Evolutionary conservation across 2,329 filamentous ascomycete genomes (phyloP), one percentile per base, ranked within the genome.

Genomic region (Cladorrhinum sp.): DNA sequence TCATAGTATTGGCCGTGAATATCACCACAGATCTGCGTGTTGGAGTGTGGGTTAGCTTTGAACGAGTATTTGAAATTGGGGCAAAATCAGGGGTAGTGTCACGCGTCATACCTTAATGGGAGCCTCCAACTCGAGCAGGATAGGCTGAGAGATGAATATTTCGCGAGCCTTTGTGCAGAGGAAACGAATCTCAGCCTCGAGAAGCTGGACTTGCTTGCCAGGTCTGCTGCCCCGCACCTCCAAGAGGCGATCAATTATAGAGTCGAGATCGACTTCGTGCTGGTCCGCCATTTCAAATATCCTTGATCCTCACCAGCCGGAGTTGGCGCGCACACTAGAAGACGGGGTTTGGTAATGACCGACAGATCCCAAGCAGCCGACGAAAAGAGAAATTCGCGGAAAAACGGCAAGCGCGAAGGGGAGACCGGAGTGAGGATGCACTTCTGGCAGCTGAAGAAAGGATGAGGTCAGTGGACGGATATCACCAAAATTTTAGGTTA

Each of bases 1-100:
- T 99, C 95, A 78, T 97, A 97, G 81, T 99, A 99, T 82, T 99
- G 95, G 68, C 95, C 95, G 78, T 98, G 95, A 70, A 99, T 98
- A 80, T 98, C 95, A 79, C 95, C 95, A 78, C 94, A 98, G 74
- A 99, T 99, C 95, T 99, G 61, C 28, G 20, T 48, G 26, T 28
- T 28, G 64, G 58, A 20, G 42, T 18, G 5, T 3, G 16, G 18
- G 42, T 46, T 16, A 21, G 42, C 18, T 42, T n/a, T n/a, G n/a
- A n/a, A n/a, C n/a, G n/a, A n/a, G n/a, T n/a, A n/a, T n/a, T n/a
- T 14, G 36, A 16, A 28, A 55, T 36, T 36, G 33, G 54, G 60
- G 63, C 33, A 52, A 55, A 57, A 46, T 9, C 36, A n/a, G 26
- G 53, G 49, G 26, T 39, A 51, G 50, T 58, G 57, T 49, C 52